Evolutionary conservation across 441 rosid genomes (phyloP).

Genomic region (Rhodomyrtus psidioides): DNA sequence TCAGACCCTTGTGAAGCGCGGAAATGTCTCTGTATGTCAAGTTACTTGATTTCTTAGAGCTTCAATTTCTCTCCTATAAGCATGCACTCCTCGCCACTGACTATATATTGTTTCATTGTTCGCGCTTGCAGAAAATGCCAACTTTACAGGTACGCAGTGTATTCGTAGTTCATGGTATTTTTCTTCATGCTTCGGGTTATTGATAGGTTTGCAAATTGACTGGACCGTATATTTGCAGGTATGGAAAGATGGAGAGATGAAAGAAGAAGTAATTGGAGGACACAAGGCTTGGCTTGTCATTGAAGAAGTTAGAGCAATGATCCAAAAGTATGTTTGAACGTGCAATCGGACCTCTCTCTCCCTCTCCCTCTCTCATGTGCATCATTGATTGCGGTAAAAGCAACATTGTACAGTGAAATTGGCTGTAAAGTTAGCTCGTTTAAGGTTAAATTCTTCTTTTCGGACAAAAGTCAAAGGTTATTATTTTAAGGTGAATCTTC

Average conservation of each 20-base stretch:
- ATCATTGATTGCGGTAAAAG: not conserved
- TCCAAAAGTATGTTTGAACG: conserved; percentile 28
- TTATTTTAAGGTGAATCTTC: not conserved
- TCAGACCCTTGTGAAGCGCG: conserved; percentile 70
- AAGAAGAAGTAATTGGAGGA: conserved; percentile 86
- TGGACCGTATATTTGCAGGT: conserved; percentile 26
- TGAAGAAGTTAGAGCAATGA: conserved; percentile 76
- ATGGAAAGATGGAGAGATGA: conserved; percentile 90
- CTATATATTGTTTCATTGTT: not conserved
- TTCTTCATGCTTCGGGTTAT: not conserved
- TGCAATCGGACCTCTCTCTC: not conserved
- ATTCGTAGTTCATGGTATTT: not conserved
- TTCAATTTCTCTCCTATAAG: not conserved
- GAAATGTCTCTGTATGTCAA: conserved; percentile 60
- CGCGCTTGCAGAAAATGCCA: conserved; percentile 64
- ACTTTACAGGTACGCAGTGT: conserved; percentile 55
- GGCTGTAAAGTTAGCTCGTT: not conserved
- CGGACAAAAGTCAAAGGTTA: too few relatives aligned
- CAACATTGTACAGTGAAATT: not conserved
- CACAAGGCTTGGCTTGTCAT: conserved; percentile 91
- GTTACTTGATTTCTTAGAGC: not conserved
- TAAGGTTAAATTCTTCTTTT: not conserved
- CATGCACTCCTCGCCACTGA: too few relatives aligned
- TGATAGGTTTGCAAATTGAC: not conserved
- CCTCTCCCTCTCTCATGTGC: not conserved